phyloP scores from a whole-genome alignment of 805 yeast genomes.

The Teunomyces funiuensis region DNA sequence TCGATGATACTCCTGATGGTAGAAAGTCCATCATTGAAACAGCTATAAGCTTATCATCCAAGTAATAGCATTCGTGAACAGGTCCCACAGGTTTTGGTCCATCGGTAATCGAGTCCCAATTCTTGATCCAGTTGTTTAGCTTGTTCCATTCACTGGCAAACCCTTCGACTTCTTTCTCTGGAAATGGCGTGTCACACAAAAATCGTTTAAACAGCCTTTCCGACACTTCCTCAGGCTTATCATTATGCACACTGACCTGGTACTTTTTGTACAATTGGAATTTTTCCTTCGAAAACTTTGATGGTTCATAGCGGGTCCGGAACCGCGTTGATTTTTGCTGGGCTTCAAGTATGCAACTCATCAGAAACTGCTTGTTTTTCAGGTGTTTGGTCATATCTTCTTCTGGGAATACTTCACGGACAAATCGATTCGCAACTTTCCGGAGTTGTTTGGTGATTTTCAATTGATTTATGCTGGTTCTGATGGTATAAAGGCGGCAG shows the following conservation, averaged over 20 bases:
- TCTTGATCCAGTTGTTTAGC: constrained; percentile 42
- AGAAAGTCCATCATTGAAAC: constrained; percentile 75
- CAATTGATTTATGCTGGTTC: constrained; percentile 53
- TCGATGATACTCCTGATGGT: constrained; percentile 76
- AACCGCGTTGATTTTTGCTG: constrained; percentile 38
- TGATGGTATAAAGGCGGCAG: constrained; percentile 75
- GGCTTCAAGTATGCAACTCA: constrained; percentile 36
- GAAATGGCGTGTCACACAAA: constrained; percentile 68
- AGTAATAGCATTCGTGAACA: constrained; percentile 75
- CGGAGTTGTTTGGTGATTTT: constrained; percentile 64
- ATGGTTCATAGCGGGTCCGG: constrained; percentile 51
- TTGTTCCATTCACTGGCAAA: constrained; percentile 35
- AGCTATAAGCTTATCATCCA: constrained; percentile 63
- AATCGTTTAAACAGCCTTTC: constrained; percentile 57
- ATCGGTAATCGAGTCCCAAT: constrained; percentile 14
- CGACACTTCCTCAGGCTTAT: constrained; percentile 47
- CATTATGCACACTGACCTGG: constrained; percentile 70
- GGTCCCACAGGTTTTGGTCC: constrained; percentile 47
- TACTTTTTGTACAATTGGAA: constrained; percentile 63
- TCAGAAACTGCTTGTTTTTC: constrained; percentile 15
- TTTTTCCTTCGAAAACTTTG: constrained; percentile 56
- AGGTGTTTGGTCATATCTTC: constrained; percentile 11
- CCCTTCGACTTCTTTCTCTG: constrained; percentile 23
- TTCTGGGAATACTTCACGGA: constrained; percentile 30
- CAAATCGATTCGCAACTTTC: constrained; percentile 62